These are phyloP conservation scores for Domatiomyces globalis DNA, from an alignment of 2,329 filamentous ascomycete genomes.

Conservation along the genomic window DNA sequence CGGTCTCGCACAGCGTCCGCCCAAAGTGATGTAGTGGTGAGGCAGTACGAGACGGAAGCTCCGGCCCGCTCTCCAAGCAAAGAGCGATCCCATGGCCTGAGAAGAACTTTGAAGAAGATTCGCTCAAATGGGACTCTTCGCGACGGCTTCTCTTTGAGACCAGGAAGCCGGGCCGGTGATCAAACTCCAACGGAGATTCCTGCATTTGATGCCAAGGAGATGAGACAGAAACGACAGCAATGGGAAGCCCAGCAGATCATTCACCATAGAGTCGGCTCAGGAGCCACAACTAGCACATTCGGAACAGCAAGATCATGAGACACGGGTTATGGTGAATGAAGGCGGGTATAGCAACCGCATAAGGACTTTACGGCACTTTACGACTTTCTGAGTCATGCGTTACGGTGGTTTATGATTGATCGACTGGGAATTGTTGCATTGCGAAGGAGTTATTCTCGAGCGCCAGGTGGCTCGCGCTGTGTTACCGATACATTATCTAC, in stretches of 20 bases:
- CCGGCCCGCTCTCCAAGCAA: constrained; percentile 12
- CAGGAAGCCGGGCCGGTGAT: constrained; percentile 20
- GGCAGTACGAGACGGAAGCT: constrained; percentile 5
- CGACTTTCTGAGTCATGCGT: neutral
- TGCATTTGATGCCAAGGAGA: constrained; percentile 36
- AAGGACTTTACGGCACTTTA: neutral
- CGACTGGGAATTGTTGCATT: neutral
- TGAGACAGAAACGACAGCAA: constrained; percentile 33
- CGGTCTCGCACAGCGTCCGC: constrained; percentile 7
- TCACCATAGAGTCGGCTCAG: neutral
- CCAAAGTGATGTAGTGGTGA: constrained; percentile 4
- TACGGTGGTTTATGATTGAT: neutral
- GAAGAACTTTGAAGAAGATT: constrained; percentile 24
- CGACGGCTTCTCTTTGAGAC: constrained; percentile 20
- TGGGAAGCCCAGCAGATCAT: constrained; percentile 32
- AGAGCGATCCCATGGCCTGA: constrained; percentile 17
- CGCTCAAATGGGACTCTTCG: constrained; percentile 22
- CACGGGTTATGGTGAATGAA: neutral
- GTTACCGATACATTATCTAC: neutral
- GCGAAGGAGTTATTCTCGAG: neutral
- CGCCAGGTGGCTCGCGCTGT: neutral
- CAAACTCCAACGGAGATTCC: constrained; percentile 17
- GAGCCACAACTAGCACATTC: neutral
- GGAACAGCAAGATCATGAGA: neutral
- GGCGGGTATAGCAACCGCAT: neutral